Evolutionary conservation across 495 filamentous ascomycete species (phyloP).

Genomic region (Penicillium ochrochloron): DNA sequence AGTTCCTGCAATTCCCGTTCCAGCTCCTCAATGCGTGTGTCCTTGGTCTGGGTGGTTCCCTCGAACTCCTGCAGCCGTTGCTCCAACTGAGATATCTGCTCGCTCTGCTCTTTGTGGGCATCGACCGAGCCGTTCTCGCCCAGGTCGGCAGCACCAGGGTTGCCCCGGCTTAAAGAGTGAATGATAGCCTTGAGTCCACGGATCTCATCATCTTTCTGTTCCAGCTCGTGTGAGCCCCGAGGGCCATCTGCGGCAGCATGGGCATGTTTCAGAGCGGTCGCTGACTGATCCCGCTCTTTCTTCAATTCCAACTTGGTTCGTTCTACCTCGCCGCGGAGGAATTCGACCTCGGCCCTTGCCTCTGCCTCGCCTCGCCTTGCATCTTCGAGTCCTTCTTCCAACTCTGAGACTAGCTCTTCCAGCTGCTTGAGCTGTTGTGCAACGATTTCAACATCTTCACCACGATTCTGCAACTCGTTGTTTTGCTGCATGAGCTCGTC

Average conservation of each 20-base stretch:
- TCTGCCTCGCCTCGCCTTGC: constrained; percentile 95
- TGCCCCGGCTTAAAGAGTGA: constrained; percentile 82
- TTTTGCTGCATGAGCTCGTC: constrained; percentile 88
- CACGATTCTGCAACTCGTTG: constrained; percentile 76
- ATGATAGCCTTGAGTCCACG: constrained; percentile 96
- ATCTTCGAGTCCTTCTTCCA: constrained; percentile 97
- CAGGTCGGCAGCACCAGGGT: constrained; percentile 47
- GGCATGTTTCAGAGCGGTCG: constrained; percentile 60
- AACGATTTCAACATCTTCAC: constrained; percentile 88
- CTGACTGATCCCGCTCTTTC: constrained; percentile 87
- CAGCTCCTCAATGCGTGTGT: constrained; percentile 81
- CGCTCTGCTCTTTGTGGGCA: constrained; percentile 35
- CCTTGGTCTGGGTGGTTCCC: constrained; percentile 69
- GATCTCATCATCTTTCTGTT: constrained; percentile 97
- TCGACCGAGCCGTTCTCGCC: constrained; percentile 33
- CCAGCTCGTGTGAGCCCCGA: constrained; percentile 69
- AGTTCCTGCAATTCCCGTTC: constrained; percentile 82
- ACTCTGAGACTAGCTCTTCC: constrained; percentile 92
- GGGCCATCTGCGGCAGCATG: constrained; percentile 55
- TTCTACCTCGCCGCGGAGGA: constrained; percentile 94
- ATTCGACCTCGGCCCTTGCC: constrained; percentile 94
- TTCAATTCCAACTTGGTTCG: constrained; percentile 87
- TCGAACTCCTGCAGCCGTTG: constrained; percentile 78
- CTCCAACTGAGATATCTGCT: constrained; percentile 60
- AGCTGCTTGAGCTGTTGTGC: constrained; percentile 90